Percentiles rank a stretch among this genome's conserved stretches.
Conservation (phyloP, 805 yeast genomes). For the Kregervanrija fluxuum region DNA sequence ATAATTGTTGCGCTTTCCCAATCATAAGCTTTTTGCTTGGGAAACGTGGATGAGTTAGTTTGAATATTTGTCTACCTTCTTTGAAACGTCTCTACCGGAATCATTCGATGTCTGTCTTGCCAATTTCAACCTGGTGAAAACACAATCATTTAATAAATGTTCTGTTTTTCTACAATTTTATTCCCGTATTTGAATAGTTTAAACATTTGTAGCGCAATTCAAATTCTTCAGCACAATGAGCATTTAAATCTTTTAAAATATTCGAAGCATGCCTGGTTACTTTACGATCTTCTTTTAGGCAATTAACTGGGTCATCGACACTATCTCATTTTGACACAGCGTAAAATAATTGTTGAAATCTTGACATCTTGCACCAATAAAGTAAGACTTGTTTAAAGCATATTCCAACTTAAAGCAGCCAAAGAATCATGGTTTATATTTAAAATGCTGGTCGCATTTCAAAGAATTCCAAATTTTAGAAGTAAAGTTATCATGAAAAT, state of each 20-base stretch:
- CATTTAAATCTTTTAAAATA: conserved; percentile 68
- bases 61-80: conserved; percentile 53
- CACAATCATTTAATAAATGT: conserved; percentile 64
- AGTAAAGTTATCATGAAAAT: no score
- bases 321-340: conserved; percentile 69
- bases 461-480: no score
- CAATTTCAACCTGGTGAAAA: conserved; percentile 60
- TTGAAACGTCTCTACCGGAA: conserved; percentile 56
- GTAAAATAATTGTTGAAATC: conserved; percentile 83
- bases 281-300: conserved; percentile 80
- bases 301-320: conserved; percentile 64
- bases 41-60: conserved; percentile 39
- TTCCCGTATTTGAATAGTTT: conserved; percentile 69
- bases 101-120: conserved; percentile 67
- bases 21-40: conserved; percentile 32
- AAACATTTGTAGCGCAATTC: conserved; percentile 77
- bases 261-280: conserved; percentile 83
- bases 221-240: conserved; percentile 70
- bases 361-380: conserved; percentile 72
- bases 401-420: no score
- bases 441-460: no score
- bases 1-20: conserved; percentile 16
- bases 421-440: no score
- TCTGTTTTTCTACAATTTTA: conserved; percentile 78
- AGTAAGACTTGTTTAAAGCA: no score